Percentiles rank a stretch among this genome's conserved stretches.
These are phyloP conservation scores for Gastroboletus turbinatus DNA, from an alignment of 1,284 basidiomycete species.

Conservation along the genomic window DNA sequence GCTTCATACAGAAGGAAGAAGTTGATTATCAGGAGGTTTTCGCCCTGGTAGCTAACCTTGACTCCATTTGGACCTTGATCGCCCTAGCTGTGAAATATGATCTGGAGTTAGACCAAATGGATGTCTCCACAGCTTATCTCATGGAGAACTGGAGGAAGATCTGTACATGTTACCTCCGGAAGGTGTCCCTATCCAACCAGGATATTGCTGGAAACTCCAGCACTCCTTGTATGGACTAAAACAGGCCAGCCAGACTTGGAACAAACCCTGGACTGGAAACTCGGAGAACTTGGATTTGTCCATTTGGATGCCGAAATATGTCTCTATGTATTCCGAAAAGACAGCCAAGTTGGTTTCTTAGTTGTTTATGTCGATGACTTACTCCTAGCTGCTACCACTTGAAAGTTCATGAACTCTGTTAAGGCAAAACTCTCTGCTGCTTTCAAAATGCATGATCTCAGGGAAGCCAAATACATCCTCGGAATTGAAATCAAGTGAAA, in stretches of 20 bases:
- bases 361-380: neutral
- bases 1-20: neutral
- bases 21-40: neutral
- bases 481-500: conserved; percentile 1
- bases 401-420: neutral
- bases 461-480: neutral
- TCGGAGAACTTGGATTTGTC: neutral
- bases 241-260: neutral
- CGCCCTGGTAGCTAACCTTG: neutral
- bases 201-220: neutral
- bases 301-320: neutral
- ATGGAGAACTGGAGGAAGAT: neutral
- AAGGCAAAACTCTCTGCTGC: neutral
- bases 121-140: no score
- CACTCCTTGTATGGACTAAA: conserved; percentile 1
- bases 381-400: neutral
- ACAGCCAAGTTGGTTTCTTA: neutral
- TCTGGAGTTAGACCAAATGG: no score
- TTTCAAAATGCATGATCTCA: neutral
- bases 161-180: neutral
- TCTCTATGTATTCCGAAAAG: neutral
- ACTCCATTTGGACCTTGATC: neutral
- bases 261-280: neutral
- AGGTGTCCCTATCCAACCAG: neutral
- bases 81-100: no score